These are phyloP conservation scores for Pythium biforme DNA, from an alignment of 352 stramenopile species.

Conservation along the genomic window DNA sequence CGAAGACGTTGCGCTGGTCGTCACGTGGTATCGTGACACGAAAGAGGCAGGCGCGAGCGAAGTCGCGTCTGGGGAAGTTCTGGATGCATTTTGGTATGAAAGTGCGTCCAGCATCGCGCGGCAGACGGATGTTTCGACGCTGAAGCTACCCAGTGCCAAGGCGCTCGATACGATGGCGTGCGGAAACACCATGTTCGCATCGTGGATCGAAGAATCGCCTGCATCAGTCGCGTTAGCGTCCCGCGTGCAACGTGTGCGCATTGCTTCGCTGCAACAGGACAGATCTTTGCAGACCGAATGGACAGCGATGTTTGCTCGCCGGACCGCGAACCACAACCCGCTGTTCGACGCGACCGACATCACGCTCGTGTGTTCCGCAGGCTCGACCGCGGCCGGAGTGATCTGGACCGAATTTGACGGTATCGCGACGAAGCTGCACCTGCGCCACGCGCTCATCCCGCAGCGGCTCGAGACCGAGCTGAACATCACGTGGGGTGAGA, in stretches of 20 bases:
- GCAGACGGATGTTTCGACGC: background rate
- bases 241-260: slow-evolving; percentile 8
- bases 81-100: slow-evolving; percentile 45
- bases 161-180: slow-evolving; percentile 34
- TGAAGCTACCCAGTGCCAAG: slow-evolving; percentile 11
- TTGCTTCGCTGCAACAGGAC: slow-evolving; percentile 12
- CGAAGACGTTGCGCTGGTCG: slow-evolving; percentile 45
- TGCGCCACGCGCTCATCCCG: slow-evolving; percentile 39
- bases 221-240: slow-evolving; percentile 1
- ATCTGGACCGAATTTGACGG: slow-evolving; percentile 79
- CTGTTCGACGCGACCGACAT: slow-evolving; percentile 39
- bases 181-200: slow-evolving; percentile 40
- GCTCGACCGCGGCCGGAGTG: slow-evolving; percentile 29
- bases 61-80: slow-evolving; percentile 43
- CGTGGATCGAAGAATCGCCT: slow-evolving; percentile 41
- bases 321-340: slow-evolving; percentile 51
- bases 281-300: background rate
- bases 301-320: slow-evolving; percentile 7
- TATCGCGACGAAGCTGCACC: slow-evolving; percentile 58
- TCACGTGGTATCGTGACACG: slow-evolving; percentile 63
- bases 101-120: slow-evolving; percentile 30
- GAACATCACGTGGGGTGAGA: slow-evolving; percentile 38
- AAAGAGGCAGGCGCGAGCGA: slow-evolving; percentile 38
- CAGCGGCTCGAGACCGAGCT: slow-evolving; percentile 13
- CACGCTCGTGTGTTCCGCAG: slow-evolving; percentile 40